Conservation (phyloP, 2,329 filamentous ascomycete species). For the Scytalidium lignicola region DNA sequence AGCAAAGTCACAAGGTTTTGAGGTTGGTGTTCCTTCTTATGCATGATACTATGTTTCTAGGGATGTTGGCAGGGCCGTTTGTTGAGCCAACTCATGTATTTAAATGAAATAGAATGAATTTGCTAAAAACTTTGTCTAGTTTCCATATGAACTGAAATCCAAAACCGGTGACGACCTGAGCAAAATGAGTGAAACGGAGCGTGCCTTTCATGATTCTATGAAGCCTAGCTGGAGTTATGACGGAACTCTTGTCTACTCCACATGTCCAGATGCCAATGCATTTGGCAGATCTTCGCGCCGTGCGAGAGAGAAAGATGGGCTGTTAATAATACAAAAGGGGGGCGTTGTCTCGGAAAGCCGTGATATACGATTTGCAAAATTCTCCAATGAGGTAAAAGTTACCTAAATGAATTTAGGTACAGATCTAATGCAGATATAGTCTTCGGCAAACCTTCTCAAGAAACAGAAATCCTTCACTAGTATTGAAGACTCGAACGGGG, state of each 20-base stretch:
- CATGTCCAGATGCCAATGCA: slow-evolving; percentile 33
- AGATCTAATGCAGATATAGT: slow-evolving; percentile 32
- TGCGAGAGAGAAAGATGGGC: slow-evolving; percentile 32
- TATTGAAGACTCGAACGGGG: slow-evolving; percentile 47
- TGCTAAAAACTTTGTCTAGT: slow-evolving; percentile 58
- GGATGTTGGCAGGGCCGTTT: slow-evolving; percentile 19
- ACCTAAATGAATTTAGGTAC: background rate
- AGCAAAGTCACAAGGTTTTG: slow-evolving; percentile 64
- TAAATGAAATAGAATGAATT: slow-evolving; percentile 30
- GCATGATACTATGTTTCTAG: slow-evolving; percentile 15
- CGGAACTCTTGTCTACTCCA: slow-evolving; percentile 65
- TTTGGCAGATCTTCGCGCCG: slow-evolving; percentile 23
- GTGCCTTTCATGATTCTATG: slow-evolving; percentile 64
- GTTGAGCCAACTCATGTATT: slow-evolving; percentile 29
- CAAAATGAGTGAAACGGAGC: slow-evolving; percentile 58
- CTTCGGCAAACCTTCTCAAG: slow-evolving; percentile 48
- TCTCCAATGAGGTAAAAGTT: slow-evolving; percentile 49
- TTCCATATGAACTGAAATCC: slow-evolving; percentile 76
- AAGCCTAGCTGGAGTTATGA: slow-evolving; percentile 76
- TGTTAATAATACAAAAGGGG: slow-evolving; percentile 49
- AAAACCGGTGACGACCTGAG: slow-evolving; percentile 61
- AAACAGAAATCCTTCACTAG: slow-evolving; percentile 52
- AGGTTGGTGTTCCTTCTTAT: slow-evolving; percentile 70
- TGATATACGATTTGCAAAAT: slow-evolving; percentile 60
- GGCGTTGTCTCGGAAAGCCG: slow-evolving; percentile 58